Conservation (phyloP, 306 rosid species). For the Sophora flavescens region DNA sequence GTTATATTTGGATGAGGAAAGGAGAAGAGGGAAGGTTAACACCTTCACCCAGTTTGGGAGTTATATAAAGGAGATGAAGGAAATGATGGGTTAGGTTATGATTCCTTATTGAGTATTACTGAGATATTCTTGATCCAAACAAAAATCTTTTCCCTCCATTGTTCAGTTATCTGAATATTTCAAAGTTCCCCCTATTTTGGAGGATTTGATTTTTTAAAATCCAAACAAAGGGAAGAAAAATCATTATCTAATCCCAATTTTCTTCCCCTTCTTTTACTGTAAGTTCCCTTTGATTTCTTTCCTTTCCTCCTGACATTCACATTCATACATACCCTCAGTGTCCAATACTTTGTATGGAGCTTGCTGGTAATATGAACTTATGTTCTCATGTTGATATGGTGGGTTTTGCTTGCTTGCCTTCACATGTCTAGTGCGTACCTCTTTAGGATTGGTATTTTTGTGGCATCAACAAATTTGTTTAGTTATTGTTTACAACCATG, state of each 20-base stretch:
- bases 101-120: background rate
- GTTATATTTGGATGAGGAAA: background rate
- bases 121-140: no score
- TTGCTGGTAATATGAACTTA: background rate
- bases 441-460: constrained; percentile 3
- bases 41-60: background rate
- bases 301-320: background rate
- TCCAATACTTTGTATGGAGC: constrained; percentile 11
- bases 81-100: constrained; percentile 9
- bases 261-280: background rate
- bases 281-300: constrained; percentile 1
- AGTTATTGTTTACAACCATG: constrained; percentile 5
- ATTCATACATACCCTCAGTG: background rate
- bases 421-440: background rate
- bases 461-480: background rate
- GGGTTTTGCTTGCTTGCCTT: background rate
- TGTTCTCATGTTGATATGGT: constrained; percentile 14
- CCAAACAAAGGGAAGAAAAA: background rate
- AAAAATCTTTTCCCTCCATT: background rate
- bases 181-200: background rate
- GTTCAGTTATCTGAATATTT: background rate
- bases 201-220: background rate
- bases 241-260: background rate
- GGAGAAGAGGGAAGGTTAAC: background rate
- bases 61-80: constrained; percentile 5